Base-by-base conservation (phyloP, 768 basidiomycete genomes). In the Mrakia frigida region DNA sequence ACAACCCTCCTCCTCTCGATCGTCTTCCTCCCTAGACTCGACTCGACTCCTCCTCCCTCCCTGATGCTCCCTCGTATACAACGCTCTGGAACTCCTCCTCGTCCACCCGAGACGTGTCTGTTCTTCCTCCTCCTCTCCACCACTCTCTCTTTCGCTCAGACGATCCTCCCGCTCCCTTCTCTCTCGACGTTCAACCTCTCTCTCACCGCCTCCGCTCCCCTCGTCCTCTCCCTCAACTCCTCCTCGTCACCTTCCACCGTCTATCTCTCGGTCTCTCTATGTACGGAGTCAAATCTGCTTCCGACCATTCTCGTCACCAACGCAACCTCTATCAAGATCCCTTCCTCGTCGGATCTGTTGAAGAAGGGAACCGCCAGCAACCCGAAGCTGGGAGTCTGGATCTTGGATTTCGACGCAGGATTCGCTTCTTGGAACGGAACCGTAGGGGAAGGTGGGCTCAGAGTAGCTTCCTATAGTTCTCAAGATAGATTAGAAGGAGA, bases 331-430 rank as follows among this genome's bases (percentile, higher is more conserved):
- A 52, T 61, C 21, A 11, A 53, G 16, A 25, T 61, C 1, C 75
- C 75, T 18, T 71, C 75, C 1, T 21, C 50, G 13, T 3, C 33
- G 6, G 53, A 76, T 41, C 75, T 76, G 9, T 23, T 31, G 14
- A 9, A n/a, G 31, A 23, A 25, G 6, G 68, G 41, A 50, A 50
- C 46, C 21, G 37, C 28, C 70, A 60, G 65, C 59, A 52, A 46
- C n/a, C 16, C 46, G 14, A 28, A 6, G 3, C 1, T 2, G 18
- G 31, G 46, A n/a, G 70, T 70, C 43, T 70, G 70, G 70, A 43
- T 43, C 6, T 13, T 31, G 10, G 4, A 3, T 16, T 52, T 39
- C 23, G 70, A 70, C 50, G 78, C 79, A 52, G 80, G 81, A 5
- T 52, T 33, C 7, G 53, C 74, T 16, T 68, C 77, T n/a, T 53